phyloP scores from a whole-genome alignment of 768 basidiomycete species.

The Multifurca ochricompacta region DNA sequence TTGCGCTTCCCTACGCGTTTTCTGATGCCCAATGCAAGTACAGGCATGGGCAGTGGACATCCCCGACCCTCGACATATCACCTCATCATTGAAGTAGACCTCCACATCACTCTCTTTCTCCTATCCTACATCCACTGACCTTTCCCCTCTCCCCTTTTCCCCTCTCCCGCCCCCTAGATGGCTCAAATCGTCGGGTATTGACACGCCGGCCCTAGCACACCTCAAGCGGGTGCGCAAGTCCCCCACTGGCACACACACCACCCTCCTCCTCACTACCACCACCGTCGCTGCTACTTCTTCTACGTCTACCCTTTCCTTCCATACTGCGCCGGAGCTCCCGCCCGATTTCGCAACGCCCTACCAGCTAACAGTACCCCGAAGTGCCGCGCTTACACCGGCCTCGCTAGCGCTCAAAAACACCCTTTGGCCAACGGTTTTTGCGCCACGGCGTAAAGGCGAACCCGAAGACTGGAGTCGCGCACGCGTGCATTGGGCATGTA shows the following conservation, averaged over 20 bases:
- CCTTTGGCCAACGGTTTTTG: slow-evolving; percentile 82
- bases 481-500: slow-evolving; percentile 65
- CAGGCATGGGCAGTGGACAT: slow-evolving; percentile 75
- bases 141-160: neutral
- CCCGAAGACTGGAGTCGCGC: slow-evolving; percentile 58
- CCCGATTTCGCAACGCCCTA: slow-evolving; percentile 38
- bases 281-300: no score
- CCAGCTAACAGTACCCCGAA: slow-evolving; percentile 51
- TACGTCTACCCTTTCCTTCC: no score
- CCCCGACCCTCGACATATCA: slow-evolving; percentile 49
- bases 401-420: slow-evolving; percentile 60
- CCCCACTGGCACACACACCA: slow-evolving; percentile 30
- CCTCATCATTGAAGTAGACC: slow-evolving; percentile 53
- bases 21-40: slow-evolving; percentile 33
- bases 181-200: slow-evolving; percentile 56
- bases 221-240: slow-evolving; percentile 70
- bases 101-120: neutral
- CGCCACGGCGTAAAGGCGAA: slow-evolving; percentile 62
- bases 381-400: slow-evolving; percentile 56
- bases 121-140: neutral
- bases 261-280: slow-evolving; percentile 48
- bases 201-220: slow-evolving; percentile 56
- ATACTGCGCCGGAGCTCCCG: slow-evolving; percentile 43
- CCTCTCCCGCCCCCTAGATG: slow-evolving; percentile 41
- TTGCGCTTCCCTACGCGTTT: neutral